phyloP scores from a whole-genome alignment of 1,284 basidiomycete species.

The Austroboletus novae-zelandiae region DNA sequence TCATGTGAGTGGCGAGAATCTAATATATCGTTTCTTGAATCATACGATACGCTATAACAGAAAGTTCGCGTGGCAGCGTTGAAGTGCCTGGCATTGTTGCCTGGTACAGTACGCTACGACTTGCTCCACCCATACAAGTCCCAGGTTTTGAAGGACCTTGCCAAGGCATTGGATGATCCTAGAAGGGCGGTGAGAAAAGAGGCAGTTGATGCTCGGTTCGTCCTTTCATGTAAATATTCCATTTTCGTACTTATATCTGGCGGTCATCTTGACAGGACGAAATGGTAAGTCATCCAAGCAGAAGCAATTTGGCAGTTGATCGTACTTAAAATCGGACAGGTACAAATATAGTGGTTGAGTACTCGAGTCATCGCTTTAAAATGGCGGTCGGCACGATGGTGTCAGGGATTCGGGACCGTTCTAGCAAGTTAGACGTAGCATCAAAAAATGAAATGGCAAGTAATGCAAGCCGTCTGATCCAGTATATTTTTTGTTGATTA shows the following conservation, averaged over 20 bases:
- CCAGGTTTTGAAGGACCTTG: conserved; percentile 73
- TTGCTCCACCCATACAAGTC: conserved; percentile 74
- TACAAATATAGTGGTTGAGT: conserved; percentile 54
- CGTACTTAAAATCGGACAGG: conserved; percentile 35
- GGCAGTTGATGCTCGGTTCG: conserved; percentile 80
- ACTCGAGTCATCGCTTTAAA: too few species aligned
- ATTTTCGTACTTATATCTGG: conserved; percentile 1
- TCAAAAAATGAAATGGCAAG: too few species aligned
- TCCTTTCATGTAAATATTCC: background rate
- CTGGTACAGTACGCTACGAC: conserved; percentile 75
- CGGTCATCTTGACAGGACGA: conserved; percentile 41
- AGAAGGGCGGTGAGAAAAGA: conserved; percentile 77
- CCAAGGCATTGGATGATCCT: conserved; percentile 79
- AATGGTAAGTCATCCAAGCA: conserved; percentile 40
- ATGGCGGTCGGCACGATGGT: too few species aligned
- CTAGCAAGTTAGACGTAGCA: too few species aligned
- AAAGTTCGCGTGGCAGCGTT: conserved; percentile 76
- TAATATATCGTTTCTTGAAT: background rate
- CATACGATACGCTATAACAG: conserved; percentile 37
- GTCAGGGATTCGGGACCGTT: too few species aligned
- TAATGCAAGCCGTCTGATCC: too few species aligned
- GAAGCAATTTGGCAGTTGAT: background rate
- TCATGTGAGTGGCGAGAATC: conserved; percentile 39
- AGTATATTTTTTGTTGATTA: too few species aligned
- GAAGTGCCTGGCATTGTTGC: conserved; percentile 69